Evolutionary conservation across 108 stramenopile species (phyloP).

Genomic region (Nitzschia sp.): DNA sequence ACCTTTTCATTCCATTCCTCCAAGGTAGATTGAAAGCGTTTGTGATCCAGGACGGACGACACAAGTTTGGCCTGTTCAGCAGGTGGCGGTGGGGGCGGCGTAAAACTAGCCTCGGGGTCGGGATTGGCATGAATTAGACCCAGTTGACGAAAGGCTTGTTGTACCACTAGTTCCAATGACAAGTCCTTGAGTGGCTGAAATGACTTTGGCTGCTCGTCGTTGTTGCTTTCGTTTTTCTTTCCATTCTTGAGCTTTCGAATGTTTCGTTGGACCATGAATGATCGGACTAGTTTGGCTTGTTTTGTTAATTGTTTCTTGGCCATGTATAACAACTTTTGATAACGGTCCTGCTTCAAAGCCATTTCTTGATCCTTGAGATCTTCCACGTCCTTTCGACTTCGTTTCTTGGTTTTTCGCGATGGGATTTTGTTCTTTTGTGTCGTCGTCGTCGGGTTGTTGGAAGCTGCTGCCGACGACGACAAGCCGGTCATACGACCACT

Average conservation of each 20-base stretch:
- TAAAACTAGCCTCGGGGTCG: constrained; percentile 1
- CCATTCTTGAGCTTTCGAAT: constrained; percentile 46
- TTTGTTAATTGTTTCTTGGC: constrained; percentile 56
- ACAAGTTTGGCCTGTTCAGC: constrained; percentile 39
- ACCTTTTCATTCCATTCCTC: constrained; percentile 76
- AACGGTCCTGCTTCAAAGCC: constrained; percentile 45
- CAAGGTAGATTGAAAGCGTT: constrained; percentile 49
- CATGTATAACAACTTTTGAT: constrained; percentile 46
- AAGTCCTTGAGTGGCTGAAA: constrained; percentile 41
- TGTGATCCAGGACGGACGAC: constrained; percentile 62
- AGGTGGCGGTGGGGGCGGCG: not conserved
- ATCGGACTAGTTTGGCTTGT: constrained; percentile 63
- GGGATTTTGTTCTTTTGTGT: not conserved
- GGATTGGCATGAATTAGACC: constrained; percentile 59
- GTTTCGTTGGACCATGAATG: constrained; percentile 68
- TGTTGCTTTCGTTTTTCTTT: constrained; percentile 11
- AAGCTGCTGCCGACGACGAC: no score
- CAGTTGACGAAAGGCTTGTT: constrained; percentile 54
- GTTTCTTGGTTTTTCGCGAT: constrained; percentile 11
- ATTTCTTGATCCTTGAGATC: not conserved
- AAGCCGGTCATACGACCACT: no score
- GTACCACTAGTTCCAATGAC: constrained; percentile 46
- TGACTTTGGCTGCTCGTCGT: constrained; percentile 35
- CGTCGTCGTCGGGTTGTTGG: no score
- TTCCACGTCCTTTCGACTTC: constrained; percentile 3